These are phyloP conservation scores for Daldinia caldariorum DNA, from an alignment of 495 filamentous ascomycete genomes.

Conservation along the genomic window DNA sequence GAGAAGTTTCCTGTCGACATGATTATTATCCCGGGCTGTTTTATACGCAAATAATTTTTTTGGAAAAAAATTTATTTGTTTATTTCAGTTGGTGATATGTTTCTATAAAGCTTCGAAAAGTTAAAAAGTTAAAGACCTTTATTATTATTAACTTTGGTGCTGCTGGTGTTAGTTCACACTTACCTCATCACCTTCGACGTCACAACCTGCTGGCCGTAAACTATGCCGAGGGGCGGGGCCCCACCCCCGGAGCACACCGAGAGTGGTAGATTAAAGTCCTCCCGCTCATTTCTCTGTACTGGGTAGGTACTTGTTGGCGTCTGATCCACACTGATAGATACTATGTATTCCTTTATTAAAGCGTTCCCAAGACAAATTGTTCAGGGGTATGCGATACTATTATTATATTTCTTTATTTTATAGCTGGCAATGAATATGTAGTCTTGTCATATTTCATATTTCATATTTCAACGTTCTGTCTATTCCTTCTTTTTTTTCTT, in stretches of 20 bases:
- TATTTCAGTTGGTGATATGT: too few relatives aligned
- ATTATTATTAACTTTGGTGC: background rate
- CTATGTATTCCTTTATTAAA: slow-evolving; percentile 4
- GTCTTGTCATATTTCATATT: background rate
- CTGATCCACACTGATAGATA: background rate
- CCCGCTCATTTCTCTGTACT: background rate
- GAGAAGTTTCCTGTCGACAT: slow-evolving; percentile 31
- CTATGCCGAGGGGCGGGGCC: slow-evolving; percentile 21
- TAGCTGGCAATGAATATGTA: background rate
- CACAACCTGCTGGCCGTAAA: slow-evolving; percentile 3
- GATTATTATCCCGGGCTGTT: background rate
- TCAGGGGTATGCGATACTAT: background rate
- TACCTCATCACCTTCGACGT: slow-evolving; percentile 24
- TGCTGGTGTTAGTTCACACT: background rate
- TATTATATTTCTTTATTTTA: background rate
- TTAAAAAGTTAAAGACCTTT: background rate
- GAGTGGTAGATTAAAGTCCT: slow-evolving; percentile 2
- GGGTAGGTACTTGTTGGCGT: background rate
- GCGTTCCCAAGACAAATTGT: background rate
- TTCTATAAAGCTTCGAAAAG: too few relatives aligned
- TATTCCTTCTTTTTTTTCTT: background rate
- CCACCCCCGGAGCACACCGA: slow-evolving; percentile 28
- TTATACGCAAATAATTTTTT: background rate
- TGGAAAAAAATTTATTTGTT: too few relatives aligned
- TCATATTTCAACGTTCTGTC: background rate